Percentiles rank a stretch among this genome's conserved stretches.
phyloP scores from a whole-genome alignment of 2,329 filamentous ascomycete genomes.

The Penicillium verrucosum region DNA sequence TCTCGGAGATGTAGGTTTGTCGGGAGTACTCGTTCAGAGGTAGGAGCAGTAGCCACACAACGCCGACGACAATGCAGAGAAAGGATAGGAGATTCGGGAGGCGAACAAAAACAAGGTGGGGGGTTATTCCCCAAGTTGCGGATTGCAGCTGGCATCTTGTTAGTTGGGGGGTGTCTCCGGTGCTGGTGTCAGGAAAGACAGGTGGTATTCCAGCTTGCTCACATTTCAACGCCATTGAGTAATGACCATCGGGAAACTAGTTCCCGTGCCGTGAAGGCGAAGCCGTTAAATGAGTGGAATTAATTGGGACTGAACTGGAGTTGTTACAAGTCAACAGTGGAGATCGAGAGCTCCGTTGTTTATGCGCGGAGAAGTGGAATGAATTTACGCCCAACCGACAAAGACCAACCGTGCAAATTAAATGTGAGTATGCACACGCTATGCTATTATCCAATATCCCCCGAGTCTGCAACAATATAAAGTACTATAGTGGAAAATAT shows the following conservation, averaged over 20 bases:
- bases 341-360: conserved; percentile 19
- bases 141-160: conserved; percentile 35
- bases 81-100: conserved; percentile 84
- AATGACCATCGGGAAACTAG: conserved; percentile 26
- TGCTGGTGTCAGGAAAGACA: conserved; percentile 1
- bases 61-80: conserved; percentile 77
- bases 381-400: conserved; percentile 34
- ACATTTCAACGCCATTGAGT: conserved; percentile 43
- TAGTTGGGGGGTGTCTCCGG: background rate
- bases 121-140: conserved; percentile 70
- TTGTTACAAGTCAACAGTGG: conserved; percentile 10
- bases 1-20: conserved; percentile 94
- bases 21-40: conserved; percentile 89
- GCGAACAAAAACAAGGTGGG: conserved; percentile 65
- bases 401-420: conserved; percentile 32
- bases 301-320: conserved; percentile 3
- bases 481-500: conserved; percentile 28
- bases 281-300: conserved; percentile 7
- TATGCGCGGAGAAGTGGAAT: conserved; percentile 23
- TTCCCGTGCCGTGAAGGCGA: conserved; percentile 21
- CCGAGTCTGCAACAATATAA: conserved; percentile 9
- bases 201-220: conserved; percentile 15
- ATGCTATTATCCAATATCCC: conserved; percentile 16
- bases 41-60: conserved; percentile 84
- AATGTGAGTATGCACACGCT: conserved; percentile 20